These are phyloP conservation scores for Diaporthe vaccinii DNA, from an alignment of 2,329 filamentous ascomycete species.

Conservation along the genomic window DNA sequence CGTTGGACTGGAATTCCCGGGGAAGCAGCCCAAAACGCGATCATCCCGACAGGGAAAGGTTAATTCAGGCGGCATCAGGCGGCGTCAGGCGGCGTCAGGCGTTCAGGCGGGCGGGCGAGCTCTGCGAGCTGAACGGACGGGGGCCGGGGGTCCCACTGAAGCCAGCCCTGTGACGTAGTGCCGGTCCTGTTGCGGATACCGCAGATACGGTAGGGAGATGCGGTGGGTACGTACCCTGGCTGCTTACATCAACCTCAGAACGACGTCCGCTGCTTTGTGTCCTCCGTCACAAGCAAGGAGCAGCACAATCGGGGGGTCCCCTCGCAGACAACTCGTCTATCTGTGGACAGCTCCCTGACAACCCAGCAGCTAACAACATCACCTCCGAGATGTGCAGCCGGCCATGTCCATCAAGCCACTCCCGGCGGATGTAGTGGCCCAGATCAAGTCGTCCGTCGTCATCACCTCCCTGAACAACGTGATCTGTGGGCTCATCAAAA, in stretches of 20 bases:
- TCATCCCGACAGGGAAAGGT: conserved; percentile 26
- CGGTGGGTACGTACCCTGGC: neutral
- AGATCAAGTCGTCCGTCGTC: conserved; percentile 87
- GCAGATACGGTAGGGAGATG: conserved; percentile 13
- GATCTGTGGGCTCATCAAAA: conserved; percentile 80
- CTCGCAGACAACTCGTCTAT: neutral
- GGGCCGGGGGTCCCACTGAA: neutral
- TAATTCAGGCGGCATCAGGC: conserved; percentile 13
- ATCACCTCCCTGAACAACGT: conserved; percentile 82
- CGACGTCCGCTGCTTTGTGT: neutral
- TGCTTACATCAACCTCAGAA: conserved; percentile 7
- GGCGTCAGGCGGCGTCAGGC: conserved; percentile 15
- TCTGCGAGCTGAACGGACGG: conserved; percentile 17
- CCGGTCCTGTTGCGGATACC: neutral
- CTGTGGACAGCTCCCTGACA: neutral
- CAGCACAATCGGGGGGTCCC: neutral
- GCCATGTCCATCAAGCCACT: conserved; percentile 77
- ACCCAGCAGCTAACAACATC: neutral
- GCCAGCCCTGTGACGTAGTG: conserved; percentile 29
- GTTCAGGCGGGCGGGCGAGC: neutral
- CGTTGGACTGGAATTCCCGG: conserved; percentile 22
- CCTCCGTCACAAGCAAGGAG: neutral
- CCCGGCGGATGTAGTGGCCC: conserved; percentile 77
- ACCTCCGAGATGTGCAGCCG: conserved; percentile 36
- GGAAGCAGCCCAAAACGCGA: conserved; percentile 23